Conservation (phyloP, 129 eudicot species). For the Centaurea solstitialis region DNA sequence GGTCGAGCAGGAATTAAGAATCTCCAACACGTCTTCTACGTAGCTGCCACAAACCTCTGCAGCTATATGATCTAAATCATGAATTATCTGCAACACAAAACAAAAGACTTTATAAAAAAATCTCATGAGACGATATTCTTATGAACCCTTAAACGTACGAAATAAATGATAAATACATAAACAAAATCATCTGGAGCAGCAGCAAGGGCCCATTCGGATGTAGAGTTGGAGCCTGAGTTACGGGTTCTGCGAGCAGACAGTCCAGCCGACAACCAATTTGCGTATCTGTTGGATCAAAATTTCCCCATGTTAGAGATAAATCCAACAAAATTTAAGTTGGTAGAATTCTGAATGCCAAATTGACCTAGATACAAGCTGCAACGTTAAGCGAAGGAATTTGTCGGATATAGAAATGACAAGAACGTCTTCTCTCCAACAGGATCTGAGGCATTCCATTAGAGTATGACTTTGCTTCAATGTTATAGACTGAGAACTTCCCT, state of each 20-base stretch:
- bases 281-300: slow-evolving; percentile 48
- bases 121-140: not conserved
- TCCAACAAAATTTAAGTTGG: not conserved
- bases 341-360: slow-evolving; percentile 9
- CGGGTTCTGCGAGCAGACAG: slow-evolving; percentile 68
- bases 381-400: slow-evolving; percentile 82
- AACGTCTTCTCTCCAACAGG: slow-evolving; percentile 96
- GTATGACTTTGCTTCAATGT: slow-evolving; percentile 74
- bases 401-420: slow-evolving; percentile 88
- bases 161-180: slow-evolving; percentile 50
- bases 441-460: slow-evolving; percentile 83
- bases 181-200: slow-evolving; percentile 76
- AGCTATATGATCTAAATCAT: slow-evolving; percentile 69
- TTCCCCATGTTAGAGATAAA: slow-evolving; percentile 3
- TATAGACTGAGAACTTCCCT: slow-evolving; percentile 22
- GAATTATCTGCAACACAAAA: slow-evolving; percentile 59
- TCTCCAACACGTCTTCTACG: slow-evolving; percentile 54
- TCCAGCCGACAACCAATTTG: slow-evolving; percentile 93
- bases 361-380: slow-evolving; percentile 92
- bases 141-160: not conserved
- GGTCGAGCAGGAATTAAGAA: slow-evolving; percentile 60
- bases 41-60: slow-evolving; percentile 67
- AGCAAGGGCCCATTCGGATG: slow-evolving; percentile 84
- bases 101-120: not conserved
- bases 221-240: slow-evolving; percentile 52